Evolutionary conservation across 306 rosid genomes (phyloP), one percentile per base, ranked within the genome.

Genomic region (Cucumis melo): DNA sequence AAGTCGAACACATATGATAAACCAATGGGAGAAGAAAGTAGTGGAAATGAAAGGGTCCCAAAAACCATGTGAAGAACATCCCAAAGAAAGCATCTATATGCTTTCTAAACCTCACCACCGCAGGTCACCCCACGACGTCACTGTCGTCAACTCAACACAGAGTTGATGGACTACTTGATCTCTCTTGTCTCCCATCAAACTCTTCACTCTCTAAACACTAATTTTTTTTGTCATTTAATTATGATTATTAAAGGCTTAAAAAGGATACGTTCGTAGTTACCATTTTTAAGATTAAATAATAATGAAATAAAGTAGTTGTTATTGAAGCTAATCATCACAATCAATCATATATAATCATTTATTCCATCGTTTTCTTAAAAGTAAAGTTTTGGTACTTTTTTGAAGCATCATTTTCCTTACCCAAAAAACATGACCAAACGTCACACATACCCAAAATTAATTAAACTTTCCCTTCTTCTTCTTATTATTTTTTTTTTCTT

Each of bases 331-430:
- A 46, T 46, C 56, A 70, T 7, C 66, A 23, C 9, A 44, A 44
- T 70, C 57, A 46, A 70, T 70, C 55, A 70, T 70, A 24, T 46
- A 44, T 46, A 46, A 70, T 70, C 75, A 70, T 70, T 70, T 42
- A 42, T 46, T 42, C 75, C 19, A 70, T 70, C 75, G 58, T 70
- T 70, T 70, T 70, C 75, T 70, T 70, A 42, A 70, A 70, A 70
- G 75, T 23, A 70, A 70, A 70, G 75, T 14, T 70, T 70, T 70
- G 75, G 50, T 64, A 80, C 16, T 77, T 87, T 60, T 87, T 39
- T 70, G 75, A 46, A 70, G 13, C 32, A 12, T 70, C 75, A 8
- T 70, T 70, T 70, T 70, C 58, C 6, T 70, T 70, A 16, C 19
- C 57, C 74, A 7, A 67, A 41, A 66, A 41, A 39, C 27, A 20